Base-by-base conservation (phyloP, 306 rosid genomes). In the Acacia melanoxylon region DNA sequence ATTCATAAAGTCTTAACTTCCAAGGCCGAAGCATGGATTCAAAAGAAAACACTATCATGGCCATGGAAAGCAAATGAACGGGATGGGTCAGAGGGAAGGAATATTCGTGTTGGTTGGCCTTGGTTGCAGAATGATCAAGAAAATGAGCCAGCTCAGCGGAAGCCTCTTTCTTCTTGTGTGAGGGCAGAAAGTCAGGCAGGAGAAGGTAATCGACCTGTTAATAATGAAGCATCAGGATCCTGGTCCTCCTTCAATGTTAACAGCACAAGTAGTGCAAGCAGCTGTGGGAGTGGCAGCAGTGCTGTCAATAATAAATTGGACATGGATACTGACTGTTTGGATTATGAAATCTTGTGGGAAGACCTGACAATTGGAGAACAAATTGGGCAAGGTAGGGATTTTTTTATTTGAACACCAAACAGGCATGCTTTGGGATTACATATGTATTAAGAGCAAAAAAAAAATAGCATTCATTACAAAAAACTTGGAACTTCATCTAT, bases 301-400 rank as follows among this genome's bases (percentile, higher is more conserved):
- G 89, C 92, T 58, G 83, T 89, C 44, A 82, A 52, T 78, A 96
- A 88, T 84, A 96, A 91, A 89, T 87, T 87, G 56, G 99, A 96
- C 58, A 63, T 86, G 68, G 99, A 96, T 72, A 85, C 87, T 31
- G 99, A 96, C 84, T 92, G 94, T 83, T 85, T 93, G 88, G 99
- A 96, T 89, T 94, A 86, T 78, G 99, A 96, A 91, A 96, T 96
- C 83, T 80, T 91, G 88, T 96, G 99, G 99, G 99, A 96, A 83
- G 99, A 96, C 87, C 85, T 96, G 82, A 89, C 89, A 67, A 90
- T 96, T 74, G 94, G 99, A 84, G 99, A 93, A 80, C 98, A 91
- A 83, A 90, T 96, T 80, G 99, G 99, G 62, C 97, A 96, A 90
- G 99, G 99, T 96, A 89, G 59, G 74, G 68, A 73, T 74, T 65